Evolutionary conservation across 208 protist species (phyloP), one percentile per base, ranked within the genome.

Genomic region (Balamuthia mandrillaris): DNA sequence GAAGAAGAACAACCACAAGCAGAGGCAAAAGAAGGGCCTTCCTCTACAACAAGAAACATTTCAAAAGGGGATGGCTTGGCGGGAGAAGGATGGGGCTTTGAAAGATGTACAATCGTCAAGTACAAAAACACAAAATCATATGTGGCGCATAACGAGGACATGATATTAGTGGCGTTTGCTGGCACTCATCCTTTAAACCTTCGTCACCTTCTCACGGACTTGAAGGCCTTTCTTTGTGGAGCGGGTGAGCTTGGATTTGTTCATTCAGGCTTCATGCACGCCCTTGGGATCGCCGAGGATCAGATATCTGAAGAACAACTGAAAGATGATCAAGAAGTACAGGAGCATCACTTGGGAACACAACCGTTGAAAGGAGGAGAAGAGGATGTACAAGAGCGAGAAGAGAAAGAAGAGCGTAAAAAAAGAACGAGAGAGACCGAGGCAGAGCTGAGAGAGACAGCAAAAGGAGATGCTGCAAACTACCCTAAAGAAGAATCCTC

Each of bases 81-180:
- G 44, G 44, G 9, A 5, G 54, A 77, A 45, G 54, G 54, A 33
- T 77, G 66, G 66, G 66, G 66, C 44, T 77, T 77, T 45, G 33
- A 39, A 3, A 39, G 39, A n/a, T 77, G 66, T 29, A 39, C 44
- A 9, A 45, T 77, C 35, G 66, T 35, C 44, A 21, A 45, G 44
- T 77, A 77, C 42, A 39, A 77, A 7, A 77, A 77, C 66, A 77
- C 44, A 39, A 77, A 77, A 35, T 39, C 66, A 24, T 77, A 54
- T 45, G 39, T 77, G 29, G 66, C 66, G 9, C 33, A 39, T n/a
- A 77, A 77, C 66, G 66, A 77, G 24, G 66, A 77, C 3, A 52
- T 77, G 66, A 45, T 77, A 39, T 45, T 77, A 29, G 44, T 77
- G 66, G 66, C 54, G 24, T 77, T 77, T 35, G 49, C 44, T 35